These are phyloP conservation scores for Lipomyces spencermartinsiae DNA, from an alignment of 805 yeast species.

Conservation along the genomic window DNA sequence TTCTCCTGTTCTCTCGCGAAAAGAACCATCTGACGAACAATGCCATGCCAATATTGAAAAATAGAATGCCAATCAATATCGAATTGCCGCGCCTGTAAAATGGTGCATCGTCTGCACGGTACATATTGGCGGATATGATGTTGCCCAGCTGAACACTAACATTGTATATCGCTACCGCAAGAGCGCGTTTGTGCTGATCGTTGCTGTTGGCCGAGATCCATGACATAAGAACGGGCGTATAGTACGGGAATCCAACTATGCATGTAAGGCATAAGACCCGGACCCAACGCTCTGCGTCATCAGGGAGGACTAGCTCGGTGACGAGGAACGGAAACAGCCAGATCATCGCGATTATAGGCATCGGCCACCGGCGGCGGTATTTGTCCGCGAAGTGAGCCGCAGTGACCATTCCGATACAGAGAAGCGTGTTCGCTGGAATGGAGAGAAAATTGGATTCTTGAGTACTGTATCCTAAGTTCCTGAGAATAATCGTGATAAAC, in stretches of 20 bases:
- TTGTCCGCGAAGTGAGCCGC: constrained; percentile 35
- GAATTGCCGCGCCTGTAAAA: constrained; percentile 64
- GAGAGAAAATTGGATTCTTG: constrained; percentile 58
- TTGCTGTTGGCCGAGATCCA: constrained; percentile 69
- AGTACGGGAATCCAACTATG: constrained; percentile 35
- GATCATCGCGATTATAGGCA: constrained; percentile 32
- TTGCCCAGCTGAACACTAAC: constrained; percentile 67
- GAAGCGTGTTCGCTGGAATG: constrained; percentile 54
- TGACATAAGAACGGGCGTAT: constrained; percentile 56
- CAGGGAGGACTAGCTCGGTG: constrained; percentile 27
- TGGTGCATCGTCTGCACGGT: constrained; percentile 64
- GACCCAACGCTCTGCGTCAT: constrained; percentile 22
- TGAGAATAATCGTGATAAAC: constrained; percentile 59
- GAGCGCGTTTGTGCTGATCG: constrained; percentile 65
- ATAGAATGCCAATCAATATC: constrained; percentile 25
- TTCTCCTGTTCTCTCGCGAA: constrained; percentile 41
- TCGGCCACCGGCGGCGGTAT: constrained; percentile 31
- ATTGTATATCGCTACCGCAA: constrained; percentile 68
- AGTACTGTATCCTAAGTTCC: constrained; percentile 58
- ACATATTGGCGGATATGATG: constrained; percentile 62
- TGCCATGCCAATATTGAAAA: constrained; percentile 28
- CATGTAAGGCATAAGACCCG: constrained; percentile 35
- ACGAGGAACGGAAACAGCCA: constrained; percentile 35
- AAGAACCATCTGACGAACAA: constrained; percentile 43
- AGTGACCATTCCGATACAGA: constrained; percentile 42